phyloP scores from a whole-genome alignment of 1,284 basidiomycete species.

The Cryptococcus hybrid region DNA sequence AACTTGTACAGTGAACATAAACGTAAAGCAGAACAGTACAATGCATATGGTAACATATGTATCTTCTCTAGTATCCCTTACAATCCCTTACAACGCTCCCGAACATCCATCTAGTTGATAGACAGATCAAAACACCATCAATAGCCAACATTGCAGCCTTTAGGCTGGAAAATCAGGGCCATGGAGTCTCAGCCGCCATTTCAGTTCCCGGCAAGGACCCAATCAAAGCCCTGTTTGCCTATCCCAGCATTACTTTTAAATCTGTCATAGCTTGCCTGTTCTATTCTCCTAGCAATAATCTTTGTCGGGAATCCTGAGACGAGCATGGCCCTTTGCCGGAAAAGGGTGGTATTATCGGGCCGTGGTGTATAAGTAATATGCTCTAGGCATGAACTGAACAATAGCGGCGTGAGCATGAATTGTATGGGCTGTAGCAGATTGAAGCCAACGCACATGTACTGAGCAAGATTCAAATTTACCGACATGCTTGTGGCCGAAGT shows the following conservation, averaged over 20 bases:
- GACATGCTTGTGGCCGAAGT: conserved; percentile 74
- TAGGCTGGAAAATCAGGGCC: too few species aligned
- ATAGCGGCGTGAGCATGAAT: too few species aligned
- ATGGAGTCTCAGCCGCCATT: too few species aligned
- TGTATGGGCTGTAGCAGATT: background rate
- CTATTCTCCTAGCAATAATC: conserved; percentile 72
- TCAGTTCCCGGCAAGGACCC: conserved; percentile 58
- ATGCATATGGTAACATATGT: too few species aligned
- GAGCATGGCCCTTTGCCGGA: conserved; percentile 40
- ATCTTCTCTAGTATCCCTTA: too few species aligned
- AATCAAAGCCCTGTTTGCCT: conserved; percentile 81
- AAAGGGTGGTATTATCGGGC: conserved; percentile 27
- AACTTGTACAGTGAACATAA: too few species aligned
- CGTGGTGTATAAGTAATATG: conserved; percentile 79
- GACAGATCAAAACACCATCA: too few species aligned
- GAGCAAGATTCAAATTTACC: conserved; percentile 83
- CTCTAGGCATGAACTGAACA: conserved; percentile 59
- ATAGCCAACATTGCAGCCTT: too few species aligned
- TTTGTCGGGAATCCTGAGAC: conserved; percentile 67
- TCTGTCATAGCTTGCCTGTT: conserved; percentile 75
- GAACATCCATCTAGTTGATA: too few species aligned
- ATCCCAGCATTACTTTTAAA: conserved; percentile 84
- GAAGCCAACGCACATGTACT: conserved; percentile 52
- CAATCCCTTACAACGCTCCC: too few species aligned
- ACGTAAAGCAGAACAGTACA: too few species aligned